Evolutionary conservation across 768 basidiomycete species (phyloP).

Genomic region (Tulasnella sp.): DNA sequence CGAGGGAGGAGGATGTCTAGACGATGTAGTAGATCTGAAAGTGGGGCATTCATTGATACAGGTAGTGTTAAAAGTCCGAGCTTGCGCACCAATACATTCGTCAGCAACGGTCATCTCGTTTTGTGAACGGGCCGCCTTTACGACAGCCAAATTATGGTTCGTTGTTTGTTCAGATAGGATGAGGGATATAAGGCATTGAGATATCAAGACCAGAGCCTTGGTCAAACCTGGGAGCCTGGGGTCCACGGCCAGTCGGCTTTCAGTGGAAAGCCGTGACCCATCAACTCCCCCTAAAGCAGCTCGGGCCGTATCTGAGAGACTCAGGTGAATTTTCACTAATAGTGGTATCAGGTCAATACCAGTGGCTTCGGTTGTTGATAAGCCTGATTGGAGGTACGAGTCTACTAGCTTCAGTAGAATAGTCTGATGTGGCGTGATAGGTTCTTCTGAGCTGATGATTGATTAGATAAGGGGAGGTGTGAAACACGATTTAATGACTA

Average conservation of each 20-base stretch:
- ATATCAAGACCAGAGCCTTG: slow-evolving; percentile 67
- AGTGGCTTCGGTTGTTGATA: neutral
- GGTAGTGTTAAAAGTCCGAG: neutral
- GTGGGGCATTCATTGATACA: neutral
- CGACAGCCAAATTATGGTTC: slow-evolving; percentile 15
- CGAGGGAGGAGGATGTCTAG: slow-evolving; percentile 76
- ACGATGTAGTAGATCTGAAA: slow-evolving; percentile 57
- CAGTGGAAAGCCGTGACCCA: neutral
- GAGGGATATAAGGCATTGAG: slow-evolving; percentile 61
- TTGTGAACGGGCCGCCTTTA: slow-evolving; percentile 18
- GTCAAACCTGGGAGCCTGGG: slow-evolving; percentile 61
- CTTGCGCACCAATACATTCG: neutral
- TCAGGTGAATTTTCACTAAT: neutral
- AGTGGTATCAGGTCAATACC: neutral
- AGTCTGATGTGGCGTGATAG: slow-evolving; percentile 74
- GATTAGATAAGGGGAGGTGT: neutral
- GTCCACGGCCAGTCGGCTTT: slow-evolving; percentile 34
- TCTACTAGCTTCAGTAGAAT: slow-evolving; percentile 82
- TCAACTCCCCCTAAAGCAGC: slow-evolving; percentile 3
- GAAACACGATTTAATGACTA: too few relatives aligned
- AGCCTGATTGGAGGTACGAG: slow-evolving; percentile 52
- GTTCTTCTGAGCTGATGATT: slow-evolving; percentile 45
- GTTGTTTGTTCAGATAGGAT: slow-evolving; percentile 37
- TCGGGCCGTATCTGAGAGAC: neutral
- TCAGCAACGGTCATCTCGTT: neutral